Base-by-base conservation (phyloP, 371 early-diverging fungal genomes). In the Catenaria anguillulae region DNA sequence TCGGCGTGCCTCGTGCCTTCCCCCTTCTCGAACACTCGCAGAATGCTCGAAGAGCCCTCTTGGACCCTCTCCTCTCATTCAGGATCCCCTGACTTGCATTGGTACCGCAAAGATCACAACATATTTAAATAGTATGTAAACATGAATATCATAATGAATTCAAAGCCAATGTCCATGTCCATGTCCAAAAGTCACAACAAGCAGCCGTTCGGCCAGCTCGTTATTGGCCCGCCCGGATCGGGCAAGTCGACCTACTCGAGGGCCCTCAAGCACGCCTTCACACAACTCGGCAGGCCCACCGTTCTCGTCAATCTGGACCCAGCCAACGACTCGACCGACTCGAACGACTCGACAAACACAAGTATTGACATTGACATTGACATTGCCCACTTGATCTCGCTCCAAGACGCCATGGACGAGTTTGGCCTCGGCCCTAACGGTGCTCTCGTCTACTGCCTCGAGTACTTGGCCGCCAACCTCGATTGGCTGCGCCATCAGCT, bases 221-320 rank as follows among this genome's bases (percentile, higher is more conserved):
- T 97, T 40, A 85, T 97, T 62, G 98, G 98, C 4, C 95, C 97
- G 60, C 95, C 97, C 19, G 99, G 99, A 29, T 87, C 90, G 37
- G 99, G 99, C 15, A 99, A 99, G 74, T 92, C 95, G 17, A 94
- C 97, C 0, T 98, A 95, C 66, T 94, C 95, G 74, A 78, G 84
- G 72, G 94, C 94, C 37, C 78, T 97, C 70, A 80, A 85, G 63
- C 94, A 95, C 74, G 92, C 92, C 65, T 77, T 91, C 64, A 78
- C 71, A 29, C 84, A 81, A 5, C 78, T 88, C 40, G 87, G 88
- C 50, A 81, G 90, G 87, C 83, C 77, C 66, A 79, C 86, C 15
- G 83, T 86, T 31, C 67, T 82, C 50, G 70, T 84, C 4, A 86
- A 86, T 62, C 70, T 86, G 33, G 87, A 86, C 68, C 85, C 87